These are phyloP conservation scores for Solanum pennellii DNA, from an alignment of 257 asterid genomes.

Conservation along the genomic window DNA sequence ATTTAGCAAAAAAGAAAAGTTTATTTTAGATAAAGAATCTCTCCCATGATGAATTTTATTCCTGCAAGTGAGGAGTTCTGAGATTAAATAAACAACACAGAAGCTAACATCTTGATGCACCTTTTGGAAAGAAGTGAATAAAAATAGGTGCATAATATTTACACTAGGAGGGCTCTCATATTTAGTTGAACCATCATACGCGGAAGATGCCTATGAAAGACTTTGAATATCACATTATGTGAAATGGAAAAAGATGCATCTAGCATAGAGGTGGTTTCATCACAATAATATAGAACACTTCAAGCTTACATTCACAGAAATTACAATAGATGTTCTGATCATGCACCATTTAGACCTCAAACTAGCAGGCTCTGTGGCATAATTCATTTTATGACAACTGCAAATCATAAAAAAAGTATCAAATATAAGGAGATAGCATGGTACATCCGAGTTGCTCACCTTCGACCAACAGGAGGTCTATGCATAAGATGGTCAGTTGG, in stretches of 20 bases:
- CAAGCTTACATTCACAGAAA: neutral
- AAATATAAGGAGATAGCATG: neutral
- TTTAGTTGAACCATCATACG: neutral
- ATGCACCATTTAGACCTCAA: neutral
- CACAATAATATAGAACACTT: neutral
- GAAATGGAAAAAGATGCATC: neutral
- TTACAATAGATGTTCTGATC: neutral
- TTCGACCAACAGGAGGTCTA: conserved; percentile 90
- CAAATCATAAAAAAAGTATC: neutral
- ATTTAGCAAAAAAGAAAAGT: neutral
- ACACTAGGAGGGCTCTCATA: neutral
- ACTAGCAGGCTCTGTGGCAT: neutral
- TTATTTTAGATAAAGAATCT: neutral
- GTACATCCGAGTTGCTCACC: conserved; percentile 23
- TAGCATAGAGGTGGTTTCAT: neutral
- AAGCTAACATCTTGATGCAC: neutral
- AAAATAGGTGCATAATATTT: neutral
- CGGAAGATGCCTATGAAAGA: neutral
- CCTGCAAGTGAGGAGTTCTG: neutral
- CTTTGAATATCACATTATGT: neutral
- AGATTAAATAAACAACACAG: neutral
- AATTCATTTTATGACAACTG: neutral
- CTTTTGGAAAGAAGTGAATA: neutral
- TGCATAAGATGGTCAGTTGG: conserved; percentile 92
- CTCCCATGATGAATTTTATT: neutral